These are phyloP conservation scores for Stachybotrys elegans DNA, from an alignment of 2,329 filamentous ascomycete genomes.

Conservation along the genomic window DNA sequence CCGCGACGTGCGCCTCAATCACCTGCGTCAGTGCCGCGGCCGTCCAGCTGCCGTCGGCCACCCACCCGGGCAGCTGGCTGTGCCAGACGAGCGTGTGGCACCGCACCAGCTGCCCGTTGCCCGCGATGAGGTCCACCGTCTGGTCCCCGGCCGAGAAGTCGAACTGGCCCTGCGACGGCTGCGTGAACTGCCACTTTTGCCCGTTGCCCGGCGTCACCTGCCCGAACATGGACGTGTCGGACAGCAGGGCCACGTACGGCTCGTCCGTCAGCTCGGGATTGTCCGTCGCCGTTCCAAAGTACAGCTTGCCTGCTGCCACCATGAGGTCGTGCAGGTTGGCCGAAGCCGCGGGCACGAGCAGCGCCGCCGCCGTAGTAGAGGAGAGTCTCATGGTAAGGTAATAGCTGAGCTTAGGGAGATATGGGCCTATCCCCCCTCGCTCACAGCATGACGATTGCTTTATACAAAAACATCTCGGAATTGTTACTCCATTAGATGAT, in stretches of 20 bases:
- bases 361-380: not conserved
- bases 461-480: too few species aligned
- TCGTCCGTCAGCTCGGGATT: not conserved
- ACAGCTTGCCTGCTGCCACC: conserved; percentile 25
- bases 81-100: conserved; percentile 55
- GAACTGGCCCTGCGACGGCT: conserved; percentile 50
- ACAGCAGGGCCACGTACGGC: not conserved
- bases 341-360: not conserved
- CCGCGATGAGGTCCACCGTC: conserved; percentile 32
- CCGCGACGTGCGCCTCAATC: conserved; percentile 47
- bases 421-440: too few species aligned
- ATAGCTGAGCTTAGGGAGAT: too few species aligned
- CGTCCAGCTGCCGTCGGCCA: conserved; percentile 31
- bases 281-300: conserved; percentile 48
- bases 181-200: conserved; percentile 51
- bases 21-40: conserved; percentile 45
- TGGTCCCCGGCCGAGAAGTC: conserved; percentile 48
- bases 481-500: too few species aligned
- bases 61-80: conserved; percentile 16
- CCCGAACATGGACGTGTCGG: not conserved
- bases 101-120: conserved; percentile 44
- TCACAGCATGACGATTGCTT: too few species aligned
- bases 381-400: not conserved
- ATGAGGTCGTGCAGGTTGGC: conserved; percentile 16
- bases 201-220: conserved; percentile 42